phyloP scores from a whole-genome alignment of 768 basidiomycete species.

The Auriscalpium microsporum region DNA sequence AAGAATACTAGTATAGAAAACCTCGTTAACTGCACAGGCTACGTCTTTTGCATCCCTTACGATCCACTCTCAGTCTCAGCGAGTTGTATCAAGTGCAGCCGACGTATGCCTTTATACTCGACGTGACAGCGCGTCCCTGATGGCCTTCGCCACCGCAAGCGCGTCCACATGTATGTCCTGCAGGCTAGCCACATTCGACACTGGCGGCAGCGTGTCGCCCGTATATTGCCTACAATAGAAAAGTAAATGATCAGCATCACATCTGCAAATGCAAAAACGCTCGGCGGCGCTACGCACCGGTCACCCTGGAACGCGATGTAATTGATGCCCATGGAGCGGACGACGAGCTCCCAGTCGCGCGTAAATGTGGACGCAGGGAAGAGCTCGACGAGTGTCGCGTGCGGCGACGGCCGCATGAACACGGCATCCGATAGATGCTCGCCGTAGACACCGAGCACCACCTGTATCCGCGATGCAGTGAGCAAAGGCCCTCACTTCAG shows the following conservation, averaged over 20 bases:
- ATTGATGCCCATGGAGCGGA: slow-evolving; percentile 9
- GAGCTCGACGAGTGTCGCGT: slow-evolving; percentile 10
- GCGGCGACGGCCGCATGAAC: slow-evolving; percentile 7
- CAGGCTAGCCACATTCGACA: neutral
- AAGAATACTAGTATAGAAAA: too few species aligned
- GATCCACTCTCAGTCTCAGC: too few species aligned
- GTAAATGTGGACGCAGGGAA: slow-evolving; percentile 9
- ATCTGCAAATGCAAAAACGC: neutral
- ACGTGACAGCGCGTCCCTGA: slow-evolving; percentile 7
- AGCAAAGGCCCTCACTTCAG: neutral
- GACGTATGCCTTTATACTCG: neutral
- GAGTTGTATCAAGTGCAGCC: neutral
- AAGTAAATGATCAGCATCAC: neutral
- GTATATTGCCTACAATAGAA: slow-evolving; percentile 5
- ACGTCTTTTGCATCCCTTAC: too few species aligned
- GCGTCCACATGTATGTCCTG: slow-evolving; percentile 9
- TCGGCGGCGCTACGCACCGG: neutral
- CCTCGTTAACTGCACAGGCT: too few species aligned
- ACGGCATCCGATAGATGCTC: slow-evolving; percentile 9
- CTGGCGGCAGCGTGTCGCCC: neutral
- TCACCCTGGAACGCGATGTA: slow-evolving; percentile 13
- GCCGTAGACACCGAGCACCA: slow-evolving; percentile 9
- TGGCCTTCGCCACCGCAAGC: slow-evolving; percentile 5
- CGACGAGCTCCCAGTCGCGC: slow-evolving; percentile 10
- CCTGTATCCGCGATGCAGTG: neutral